Evolutionary conservation across 2,329 filamentous ascomycete genomes (phyloP), one percentile per base, ranked within the genome.

Genomic region (Cladosporium colombiae): DNA sequence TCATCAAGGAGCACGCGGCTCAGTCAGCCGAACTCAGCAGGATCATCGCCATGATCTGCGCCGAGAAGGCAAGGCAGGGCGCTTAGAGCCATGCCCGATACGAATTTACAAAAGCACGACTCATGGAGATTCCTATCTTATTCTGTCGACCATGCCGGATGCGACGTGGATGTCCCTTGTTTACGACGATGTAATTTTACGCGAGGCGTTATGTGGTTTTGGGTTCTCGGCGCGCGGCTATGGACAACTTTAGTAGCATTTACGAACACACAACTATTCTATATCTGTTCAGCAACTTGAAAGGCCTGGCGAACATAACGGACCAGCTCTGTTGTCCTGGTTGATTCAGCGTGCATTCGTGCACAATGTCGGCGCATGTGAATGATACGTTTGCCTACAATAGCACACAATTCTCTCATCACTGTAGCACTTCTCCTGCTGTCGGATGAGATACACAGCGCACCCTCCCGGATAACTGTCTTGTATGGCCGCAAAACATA

Each of bases 1-100:
- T 80, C 23, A 79, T 83, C 71, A 81, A 81, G 70, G 82, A 84
- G 73, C 81, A 83, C 62, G 83, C 82, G 61, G 76, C 78, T 16
- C 82, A 84, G 74, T 80, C 77, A 33, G 81, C 82, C 1, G 82
- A 84, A 73, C 68, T 84, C 67, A 80, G 77, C 60, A 71, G 80
- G 62, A 82, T 84, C 64, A 83, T 84, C 67, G 82, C 82, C 1
- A 70, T 84, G 69, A 84, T 84, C 64, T 84, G 82, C 70, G 79
- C 82, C 2, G 82, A 84, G 78, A 84, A 84, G 75, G 82, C 82
- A 6, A 77, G 82, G 68, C 82, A 84, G 69, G 80, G 81, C 16
- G 77, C 76, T 56, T 78, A 70, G 69, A 40, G 4, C 18, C 10
- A 25, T 40, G 6, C n/a, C 14, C 11, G 25, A 46, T 11, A 59